Base-by-base conservation (phyloP, 768 basidiomycete genomes). In the Russula sp. region DNA sequence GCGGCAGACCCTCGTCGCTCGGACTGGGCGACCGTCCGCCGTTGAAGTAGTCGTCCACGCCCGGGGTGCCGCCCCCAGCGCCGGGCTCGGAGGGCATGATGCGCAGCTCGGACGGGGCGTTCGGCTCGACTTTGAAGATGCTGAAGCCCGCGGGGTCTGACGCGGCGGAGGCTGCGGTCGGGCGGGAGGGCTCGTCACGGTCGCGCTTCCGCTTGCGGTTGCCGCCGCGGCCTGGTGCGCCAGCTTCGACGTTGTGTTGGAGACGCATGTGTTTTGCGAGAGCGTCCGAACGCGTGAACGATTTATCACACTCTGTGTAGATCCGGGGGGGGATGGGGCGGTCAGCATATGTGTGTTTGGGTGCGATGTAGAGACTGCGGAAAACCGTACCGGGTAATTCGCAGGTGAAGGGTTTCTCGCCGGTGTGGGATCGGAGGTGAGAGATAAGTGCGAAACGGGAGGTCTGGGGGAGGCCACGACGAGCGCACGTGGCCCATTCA, bases 271-370 rank as follows among this genome's bases (percentile, higher is more conserved):
- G 94, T 71, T 96, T 96, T 22, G 87, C 87, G 20, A 96, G 84
- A 9, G 94, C 93, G 75, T 97, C 94, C 1, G 93, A 93, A 48
- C 94, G 92, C 9, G 94, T 94, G 74, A 98, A 98, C 0, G 91
- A 88, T 70, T 93, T 94, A 78, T 92, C 91, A 72, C 95, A 98
- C 77, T 94, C 94, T 95, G 69, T 95, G 69, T 31, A 34, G n/a
- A 20, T 42, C 22, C 37, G 6, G 57, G 47, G 27, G 22, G 27
- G 27, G 27, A 27, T 2, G 27, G 27, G 27, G 27, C 27, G 2
- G 27, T 27, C 27, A 27, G 27, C 27, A 3, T 27, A 27, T 27
- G 27, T 27, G 27, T 27, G 27, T 3, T 27, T 27, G 27, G 27
- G 27, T 27, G 27, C 27, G 27, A 27, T 27, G 27, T 27, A 27